phyloP scores from a whole-genome alignment of 139 green algal genomes.

The Chlorella vulgaris region DNA sequence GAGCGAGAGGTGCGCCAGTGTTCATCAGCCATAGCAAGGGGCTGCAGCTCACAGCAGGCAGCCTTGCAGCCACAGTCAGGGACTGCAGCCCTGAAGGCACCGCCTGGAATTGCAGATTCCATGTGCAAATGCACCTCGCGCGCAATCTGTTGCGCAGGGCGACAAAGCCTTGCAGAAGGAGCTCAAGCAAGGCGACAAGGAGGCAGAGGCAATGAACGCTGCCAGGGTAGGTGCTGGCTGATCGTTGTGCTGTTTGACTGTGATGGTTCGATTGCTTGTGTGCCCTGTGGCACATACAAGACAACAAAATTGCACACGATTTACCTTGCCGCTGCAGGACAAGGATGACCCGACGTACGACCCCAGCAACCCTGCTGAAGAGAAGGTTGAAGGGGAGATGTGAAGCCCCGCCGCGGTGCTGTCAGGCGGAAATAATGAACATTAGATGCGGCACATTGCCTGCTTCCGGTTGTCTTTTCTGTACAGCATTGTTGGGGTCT shows the following conservation, averaged over 20 bases:
- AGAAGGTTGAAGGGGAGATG: slow-evolving; percentile 1
- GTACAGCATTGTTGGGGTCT: too few species aligned
- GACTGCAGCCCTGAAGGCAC: too few species aligned
- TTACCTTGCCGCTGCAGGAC: slow-evolving; percentile 22
- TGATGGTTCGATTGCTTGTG: too few species aligned
- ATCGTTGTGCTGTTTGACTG: too few species aligned
- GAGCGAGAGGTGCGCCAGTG: slow-evolving; percentile 9
- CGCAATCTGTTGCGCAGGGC: background rate
- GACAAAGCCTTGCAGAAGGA: background rate
- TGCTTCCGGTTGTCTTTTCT: too few species aligned
- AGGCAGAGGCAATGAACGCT: slow-evolving; percentile 35
- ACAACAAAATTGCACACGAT: background rate
- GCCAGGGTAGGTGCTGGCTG: slow-evolving; percentile 46
- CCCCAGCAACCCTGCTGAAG: slow-evolving; percentile 5
- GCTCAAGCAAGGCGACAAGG: slow-evolving; percentile 42
- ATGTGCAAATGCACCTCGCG: background rate
- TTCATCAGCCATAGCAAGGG: background rate
- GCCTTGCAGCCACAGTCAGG: too few species aligned
- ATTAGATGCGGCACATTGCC: too few species aligned
- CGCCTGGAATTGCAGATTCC: too few species aligned
- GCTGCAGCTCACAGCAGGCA: too few species aligned
- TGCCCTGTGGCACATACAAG: background rate
- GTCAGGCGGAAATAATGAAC: too few species aligned
- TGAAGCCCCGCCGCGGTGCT: too few species aligned
- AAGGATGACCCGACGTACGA: slow-evolving; percentile 23